Evolutionary conservation across 805 yeast species (phyloP).

Genomic region (Candida germanica): DNA sequence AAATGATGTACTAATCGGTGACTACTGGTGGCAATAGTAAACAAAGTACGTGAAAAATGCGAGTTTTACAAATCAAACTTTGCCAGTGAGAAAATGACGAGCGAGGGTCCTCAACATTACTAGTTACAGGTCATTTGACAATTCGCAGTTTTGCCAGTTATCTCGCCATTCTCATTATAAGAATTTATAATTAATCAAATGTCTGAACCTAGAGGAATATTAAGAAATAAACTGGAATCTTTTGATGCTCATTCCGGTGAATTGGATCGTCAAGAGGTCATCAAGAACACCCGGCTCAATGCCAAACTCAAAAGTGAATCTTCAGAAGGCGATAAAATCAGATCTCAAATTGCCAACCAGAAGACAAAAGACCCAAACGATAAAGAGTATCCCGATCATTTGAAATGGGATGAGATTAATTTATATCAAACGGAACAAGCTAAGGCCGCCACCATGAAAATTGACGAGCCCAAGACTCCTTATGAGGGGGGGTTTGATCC

Average conservation of each 20-base stretch:
- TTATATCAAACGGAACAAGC: constrained; percentile 70
- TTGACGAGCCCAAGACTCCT: constrained; percentile 95
- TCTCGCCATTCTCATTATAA: too few species aligned
- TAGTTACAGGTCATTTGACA: too few species aligned
- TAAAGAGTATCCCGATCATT: constrained; percentile 29
- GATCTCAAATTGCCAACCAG: constrained; percentile 39
- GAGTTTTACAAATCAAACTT: too few species aligned
- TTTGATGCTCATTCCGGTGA: constrained; percentile 12
- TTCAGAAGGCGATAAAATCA: constrained; percentile 43
- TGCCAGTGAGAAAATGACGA: too few species aligned
- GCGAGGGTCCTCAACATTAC: too few species aligned
- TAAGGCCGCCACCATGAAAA: constrained; percentile 69
- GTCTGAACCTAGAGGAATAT: constrained; percentile 46
- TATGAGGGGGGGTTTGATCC: constrained; percentile 88
- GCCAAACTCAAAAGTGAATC: constrained; percentile 46
- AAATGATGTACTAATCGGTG: too few species aligned
- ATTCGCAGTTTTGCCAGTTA: too few species aligned
- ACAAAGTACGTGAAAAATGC: too few species aligned
- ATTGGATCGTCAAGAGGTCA: constrained; percentile 69
- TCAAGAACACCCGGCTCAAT: constrained; percentile 74
- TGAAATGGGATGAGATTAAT: constrained; percentile 86
- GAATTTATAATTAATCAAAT: too few species aligned
- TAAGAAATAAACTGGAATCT: constrained; percentile 46
- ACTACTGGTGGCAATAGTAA: too few species aligned
- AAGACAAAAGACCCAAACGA: constrained; percentile 2